Conservation (phyloP, 306 rosid genomes). For the Quercus engelmannii region DNA sequence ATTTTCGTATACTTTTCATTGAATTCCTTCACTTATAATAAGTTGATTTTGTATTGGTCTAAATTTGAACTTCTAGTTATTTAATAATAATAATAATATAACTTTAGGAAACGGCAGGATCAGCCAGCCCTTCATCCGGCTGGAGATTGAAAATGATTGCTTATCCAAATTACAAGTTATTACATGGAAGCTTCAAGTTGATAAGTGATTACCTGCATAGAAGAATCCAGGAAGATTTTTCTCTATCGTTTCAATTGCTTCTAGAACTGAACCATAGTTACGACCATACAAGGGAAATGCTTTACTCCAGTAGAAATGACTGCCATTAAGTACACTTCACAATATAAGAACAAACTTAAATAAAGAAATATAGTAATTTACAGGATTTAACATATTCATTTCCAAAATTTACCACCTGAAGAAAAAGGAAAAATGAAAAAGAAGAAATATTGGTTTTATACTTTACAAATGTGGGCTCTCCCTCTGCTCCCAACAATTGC, state of each 20-base stretch:
- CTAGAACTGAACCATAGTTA: conserved; percentile 68
- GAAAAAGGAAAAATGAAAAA: conserved; percentile 4
- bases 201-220: conserved; percentile 65
- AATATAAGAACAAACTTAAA: conserved; percentile 18
- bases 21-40: not conserved
- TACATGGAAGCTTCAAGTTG: not conserved
- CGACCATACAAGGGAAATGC: conserved; percentile 87
- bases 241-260: conserved; percentile 83
- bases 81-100: too few species aligned
- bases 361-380: not conserved
- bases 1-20: too few species aligned
- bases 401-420: not conserved
- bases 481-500: conserved; percentile 83
- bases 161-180: not conserved
- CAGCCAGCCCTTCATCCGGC: not conserved
- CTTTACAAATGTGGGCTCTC: conserved; percentile 82
- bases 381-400: not conserved
- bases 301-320: conserved; percentile 86
- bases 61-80: not conserved
- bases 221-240: conserved; percentile 84
- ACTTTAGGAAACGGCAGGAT: not conserved
- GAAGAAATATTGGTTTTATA: conserved; percentile 26
- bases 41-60: not conserved
- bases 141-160: not conserved
- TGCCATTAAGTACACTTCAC: conserved; percentile 36